Conservation (phyloP, 2,329 filamentous ascomycete genomes). For the Aspergillus calidoustus region DNA sequence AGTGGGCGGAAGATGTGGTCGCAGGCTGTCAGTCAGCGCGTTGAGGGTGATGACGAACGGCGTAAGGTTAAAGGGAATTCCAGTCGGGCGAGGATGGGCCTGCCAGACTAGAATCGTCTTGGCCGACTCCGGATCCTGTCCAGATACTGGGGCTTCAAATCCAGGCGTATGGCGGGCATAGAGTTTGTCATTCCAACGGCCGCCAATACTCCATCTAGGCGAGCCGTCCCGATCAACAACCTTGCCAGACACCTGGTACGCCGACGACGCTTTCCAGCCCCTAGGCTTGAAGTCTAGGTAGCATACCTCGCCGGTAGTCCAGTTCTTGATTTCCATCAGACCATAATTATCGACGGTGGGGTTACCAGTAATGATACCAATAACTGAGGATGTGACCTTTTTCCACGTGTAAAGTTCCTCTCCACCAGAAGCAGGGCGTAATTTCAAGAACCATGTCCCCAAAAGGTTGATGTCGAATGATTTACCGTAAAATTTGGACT, state of each 20-base stretch:
- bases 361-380: slow-evolving; percentile 96
- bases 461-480: slow-evolving; percentile 97
- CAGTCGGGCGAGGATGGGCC: slow-evolving; percentile 76
- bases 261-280: slow-evolving; percentile 92
- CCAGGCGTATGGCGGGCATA: slow-evolving; percentile 93
- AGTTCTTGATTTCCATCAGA: slow-evolving; percentile 95
- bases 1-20: slow-evolving; percentile 80
- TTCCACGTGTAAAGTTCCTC: slow-evolving; percentile 98
- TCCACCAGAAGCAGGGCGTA: slow-evolving; percentile 75
- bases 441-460: slow-evolving; percentile 92
- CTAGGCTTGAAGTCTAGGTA: slow-evolving; percentile 90
- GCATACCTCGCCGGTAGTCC: slow-evolving; percentile 91
- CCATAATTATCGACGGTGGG: slow-evolving; percentile 98
- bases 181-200: slow-evolving; percentile 96
- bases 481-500: slow-evolving; percentile 96
- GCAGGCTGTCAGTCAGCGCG: slow-evolving; percentile 81
- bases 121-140: slow-evolving; percentile 61
- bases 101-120: slow-evolving; percentile 94
- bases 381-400: slow-evolving; percentile 96
- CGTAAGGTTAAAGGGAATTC: slow-evolving; percentile 95
- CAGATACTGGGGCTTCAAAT: slow-evolving; percentile 68
- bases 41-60: slow-evolving; percentile 96
- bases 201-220: slow-evolving; percentile 86
- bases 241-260: slow-evolving; percentile 86
- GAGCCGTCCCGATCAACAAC: slow-evolving; percentile 78